Conservation (phyloP, 2,329 filamentous ascomycete species). For the Diaporthe citriasiana region DNA sequence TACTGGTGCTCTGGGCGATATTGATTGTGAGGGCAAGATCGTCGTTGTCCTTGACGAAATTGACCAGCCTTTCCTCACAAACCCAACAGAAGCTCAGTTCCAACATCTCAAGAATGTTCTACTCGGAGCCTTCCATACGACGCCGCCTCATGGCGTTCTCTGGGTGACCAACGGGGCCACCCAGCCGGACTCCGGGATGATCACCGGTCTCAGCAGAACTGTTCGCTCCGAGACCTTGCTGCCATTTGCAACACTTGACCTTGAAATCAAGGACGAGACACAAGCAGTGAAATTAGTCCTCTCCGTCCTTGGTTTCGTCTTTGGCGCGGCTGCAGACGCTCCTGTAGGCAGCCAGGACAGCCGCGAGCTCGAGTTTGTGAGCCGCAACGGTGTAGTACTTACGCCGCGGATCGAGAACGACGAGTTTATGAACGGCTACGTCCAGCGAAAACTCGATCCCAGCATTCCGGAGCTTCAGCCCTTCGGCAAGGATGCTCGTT, state of each 20-base stretch:
- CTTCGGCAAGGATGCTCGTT: conserved; percentile 52
- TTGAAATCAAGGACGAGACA: conserved; percentile 51
- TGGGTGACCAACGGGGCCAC: conserved; percentile 47
- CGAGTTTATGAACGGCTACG: conserved; percentile 57
- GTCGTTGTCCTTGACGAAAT: conserved; percentile 48
- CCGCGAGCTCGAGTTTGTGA: conserved; percentile 60
- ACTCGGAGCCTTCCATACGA: conserved; percentile 1
- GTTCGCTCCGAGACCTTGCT: conserved; percentile 62
- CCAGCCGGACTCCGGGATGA: conserved; percentile 55
- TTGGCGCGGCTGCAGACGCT: conserved; percentile 46
- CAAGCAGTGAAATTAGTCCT: conserved; percentile 48
- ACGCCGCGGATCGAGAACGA: conserved; percentile 58
- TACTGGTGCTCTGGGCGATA: neutral
- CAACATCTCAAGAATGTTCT: conserved; percentile 40
- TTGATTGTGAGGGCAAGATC: conserved; percentile 41
- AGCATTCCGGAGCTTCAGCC: conserved; percentile 54
- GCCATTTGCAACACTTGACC: conserved; percentile 60
- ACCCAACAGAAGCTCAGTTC: conserved; percentile 44
- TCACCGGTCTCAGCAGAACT: conserved; percentile 60
- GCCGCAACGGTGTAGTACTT: conserved; percentile 55
- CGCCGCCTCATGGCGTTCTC: conserved; percentile 41
- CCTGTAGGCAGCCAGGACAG: conserved; percentile 46
- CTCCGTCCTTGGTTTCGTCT: conserved; percentile 54
- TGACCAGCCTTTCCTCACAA: conserved; percentile 48
- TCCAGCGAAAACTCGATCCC: conserved; percentile 59